Percentiles rank a stretch among this genome's conserved stretches.
phyloP scores from a whole-genome alignment of 768 basidiomycete species.

The Crucibulum laeve region DNA sequence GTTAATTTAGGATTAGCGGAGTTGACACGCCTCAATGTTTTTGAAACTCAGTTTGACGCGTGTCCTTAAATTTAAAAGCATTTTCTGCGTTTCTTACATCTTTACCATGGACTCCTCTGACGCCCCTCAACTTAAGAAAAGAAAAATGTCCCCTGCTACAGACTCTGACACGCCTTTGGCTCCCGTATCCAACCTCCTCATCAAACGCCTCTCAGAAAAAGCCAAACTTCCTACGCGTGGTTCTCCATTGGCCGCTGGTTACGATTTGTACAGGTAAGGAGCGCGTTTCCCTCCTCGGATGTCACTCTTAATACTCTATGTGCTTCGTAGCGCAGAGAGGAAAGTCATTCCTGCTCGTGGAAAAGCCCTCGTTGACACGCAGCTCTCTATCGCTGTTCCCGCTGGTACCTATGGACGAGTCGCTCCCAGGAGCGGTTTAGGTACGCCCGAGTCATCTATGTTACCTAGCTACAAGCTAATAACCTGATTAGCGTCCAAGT shows the following conservation, averaged over 20 bases:
- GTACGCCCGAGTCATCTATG: constrained; percentile 39
- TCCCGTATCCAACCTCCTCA: constrained; percentile 54
- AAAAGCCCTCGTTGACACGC: constrained; percentile 88
- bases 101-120: constrained; percentile 12
- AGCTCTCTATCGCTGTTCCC: constrained; percentile 92
- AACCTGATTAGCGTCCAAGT: constrained; percentile 73
- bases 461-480: neutral
- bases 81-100: too few relatives aligned
- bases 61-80: constrained; percentile 10
- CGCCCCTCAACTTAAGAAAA: constrained; percentile 47
- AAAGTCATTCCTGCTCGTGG: constrained; percentile 84
- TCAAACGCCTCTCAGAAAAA: constrained; percentile 81
- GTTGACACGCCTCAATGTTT: constrained; percentile 21
- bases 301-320: constrained; percentile 4
- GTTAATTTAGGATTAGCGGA: too few relatives aligned
- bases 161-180: constrained; percentile 25
- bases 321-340: constrained; percentile 64
- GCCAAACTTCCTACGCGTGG: constrained; percentile 87
- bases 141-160: constrained; percentile 47
- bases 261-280: constrained; percentile 89
- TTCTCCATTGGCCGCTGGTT: constrained; percentile 83
- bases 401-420: constrained; percentile 93
- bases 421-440: constrained; percentile 92
- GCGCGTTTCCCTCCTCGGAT: constrained; percentile 4
- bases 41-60: constrained; percentile 34